Conservation (phyloP, 371 early-diverging fungal genomes). For the Apophysomyces sp. region DNA sequence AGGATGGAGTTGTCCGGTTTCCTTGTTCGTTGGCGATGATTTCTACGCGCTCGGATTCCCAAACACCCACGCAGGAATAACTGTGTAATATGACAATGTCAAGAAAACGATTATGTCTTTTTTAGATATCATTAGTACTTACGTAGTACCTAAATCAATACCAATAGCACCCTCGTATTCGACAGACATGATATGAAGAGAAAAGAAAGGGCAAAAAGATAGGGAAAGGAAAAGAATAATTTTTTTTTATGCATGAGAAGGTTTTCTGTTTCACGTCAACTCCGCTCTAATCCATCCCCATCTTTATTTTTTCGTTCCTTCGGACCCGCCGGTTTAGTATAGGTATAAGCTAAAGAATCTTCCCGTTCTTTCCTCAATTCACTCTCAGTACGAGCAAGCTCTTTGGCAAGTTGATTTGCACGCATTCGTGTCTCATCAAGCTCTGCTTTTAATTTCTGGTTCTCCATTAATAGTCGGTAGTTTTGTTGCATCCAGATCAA, state of each 20-base stretch:
- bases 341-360: neutral
- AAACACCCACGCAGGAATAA: slow-evolving; percentile 78
- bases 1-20: slow-evolving; percentile 90
- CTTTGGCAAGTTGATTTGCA: neutral
- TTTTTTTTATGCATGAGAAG: neutral
- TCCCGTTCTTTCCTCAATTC: neutral
- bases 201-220: slow-evolving; percentile 1
- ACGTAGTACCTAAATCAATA: slow-evolving; percentile 42
- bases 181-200: slow-evolving; percentile 40
- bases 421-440: neutral
- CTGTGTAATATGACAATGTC: slow-evolving; percentile 63
- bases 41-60: slow-evolving; percentile 72
- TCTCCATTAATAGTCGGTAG: slow-evolving; percentile 14
- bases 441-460: slow-evolving; percentile 10
- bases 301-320: slow-evolving; percentile 1
- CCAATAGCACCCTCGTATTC: slow-evolving; percentile 65
- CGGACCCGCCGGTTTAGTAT: slow-evolving; percentile 6
- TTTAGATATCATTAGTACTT: slow-evolving; percentile 32
- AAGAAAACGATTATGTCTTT: slow-evolving; percentile 36
- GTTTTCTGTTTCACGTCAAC: neutral
- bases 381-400: neutral
- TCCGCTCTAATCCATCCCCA: neutral
- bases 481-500: slow-evolving; percentile 19
- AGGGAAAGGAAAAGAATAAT: neutral
- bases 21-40: slow-evolving; percentile 92